A percentile compares a stretch with the other conserved stretches of the same genome.
These are phyloP conservation scores for Lagenidium sp. DNA, from an alignment of 352 stramenopile species.

Conservation along the genomic window DNA sequence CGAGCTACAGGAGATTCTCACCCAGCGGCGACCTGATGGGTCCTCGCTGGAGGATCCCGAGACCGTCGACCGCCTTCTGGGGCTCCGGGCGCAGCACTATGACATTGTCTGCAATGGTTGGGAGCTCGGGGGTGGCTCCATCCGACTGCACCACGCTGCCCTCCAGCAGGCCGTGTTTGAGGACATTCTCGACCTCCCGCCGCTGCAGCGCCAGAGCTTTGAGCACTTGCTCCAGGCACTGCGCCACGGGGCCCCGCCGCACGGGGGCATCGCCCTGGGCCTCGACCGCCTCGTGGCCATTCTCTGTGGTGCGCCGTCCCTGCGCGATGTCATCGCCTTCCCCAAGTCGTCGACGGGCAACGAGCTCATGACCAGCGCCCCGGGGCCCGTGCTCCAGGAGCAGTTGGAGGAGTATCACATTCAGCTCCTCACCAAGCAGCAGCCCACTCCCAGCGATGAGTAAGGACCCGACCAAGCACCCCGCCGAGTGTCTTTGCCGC, in stretches of 20 bases:
- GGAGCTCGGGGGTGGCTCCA: conserved; percentile 81
- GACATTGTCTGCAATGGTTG: conserved; percentile 86
- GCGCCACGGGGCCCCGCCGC: conserved; percentile 65
- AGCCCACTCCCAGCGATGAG: too few species aligned
- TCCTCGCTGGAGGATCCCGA: conserved; percentile 39
- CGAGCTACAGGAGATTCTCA: conserved; percentile 39
- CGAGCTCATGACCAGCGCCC: conserved; percentile 81
- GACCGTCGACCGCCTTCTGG: conserved; percentile 41
- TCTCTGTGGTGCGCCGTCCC: conserved; percentile 60
- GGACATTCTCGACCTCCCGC: conserved; percentile 59
- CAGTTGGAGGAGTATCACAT: conserved; percentile 80
- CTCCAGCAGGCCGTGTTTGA: conserved; percentile 75
- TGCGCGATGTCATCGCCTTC: conserved; percentile 89
- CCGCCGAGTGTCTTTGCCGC: too few species aligned
- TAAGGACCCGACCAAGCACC: too few species aligned
- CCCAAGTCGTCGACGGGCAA: conserved; percentile 85
- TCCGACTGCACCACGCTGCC: conserved; percentile 71
- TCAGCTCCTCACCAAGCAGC: conserved; percentile 25
- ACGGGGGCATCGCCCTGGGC: conserved; percentile 80
- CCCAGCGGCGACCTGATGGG: conserved; percentile 5
- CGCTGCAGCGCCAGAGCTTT: conserved; percentile 68
- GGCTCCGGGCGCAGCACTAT: conserved; percentile 74
- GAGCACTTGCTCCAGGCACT: conserved; percentile 77
- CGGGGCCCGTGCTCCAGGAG: conserved; percentile 46
- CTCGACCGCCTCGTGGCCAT: conserved; percentile 82